A percentile compares a stretch with the other conserved stretches of the same genome.
phyloP scores from a whole-genome alignment of 495 filamentous ascomycete genomes.

The Talaromyces ruber region DNA sequence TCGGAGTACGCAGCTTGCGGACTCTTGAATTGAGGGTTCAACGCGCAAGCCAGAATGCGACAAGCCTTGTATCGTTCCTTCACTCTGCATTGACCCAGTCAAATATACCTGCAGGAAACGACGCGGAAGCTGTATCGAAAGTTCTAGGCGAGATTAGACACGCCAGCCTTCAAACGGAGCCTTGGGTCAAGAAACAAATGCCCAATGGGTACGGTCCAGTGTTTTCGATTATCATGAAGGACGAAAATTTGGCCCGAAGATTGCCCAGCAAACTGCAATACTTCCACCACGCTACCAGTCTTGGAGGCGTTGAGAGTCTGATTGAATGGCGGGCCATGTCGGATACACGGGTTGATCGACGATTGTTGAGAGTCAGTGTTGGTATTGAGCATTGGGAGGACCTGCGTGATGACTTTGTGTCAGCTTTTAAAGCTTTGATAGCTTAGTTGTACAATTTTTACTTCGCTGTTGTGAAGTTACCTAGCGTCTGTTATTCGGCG shows the following conservation, averaged over 20 bases:
- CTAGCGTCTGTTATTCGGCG: not conserved
- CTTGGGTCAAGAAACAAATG: slow-evolving; percentile 85
- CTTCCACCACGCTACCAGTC: slow-evolving; percentile 91
- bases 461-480: not conserved
- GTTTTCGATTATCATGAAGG: slow-evolving; percentile 63
- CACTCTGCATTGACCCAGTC: slow-evolving; percentile 40
- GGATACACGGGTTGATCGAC: slow-evolving; percentile 62
- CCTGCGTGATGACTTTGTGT: slow-evolving; percentile 63
- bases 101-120: slow-evolving; percentile 22
- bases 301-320: slow-evolving; percentile 90
- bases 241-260: slow-evolving; percentile 48
- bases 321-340: slow-evolving; percentile 69
- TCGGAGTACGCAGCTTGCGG: slow-evolving; percentile 75
- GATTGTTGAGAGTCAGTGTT: slow-evolving; percentile 72
- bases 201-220: slow-evolving; percentile 85
- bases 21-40: slow-evolving; percentile 78
- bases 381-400: slow-evolving; percentile 87
- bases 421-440: slow-evolving; percentile 60
- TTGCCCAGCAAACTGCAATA: slow-evolving; percentile 70
- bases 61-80: slow-evolving; percentile 64
- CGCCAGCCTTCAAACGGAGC: slow-evolving; percentile 68
- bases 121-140: slow-evolving; percentile 36
- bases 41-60: slow-evolving; percentile 42
- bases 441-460: not conserved
- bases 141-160: slow-evolving; percentile 58